Evolutionary conservation across 768 basidiomycete genomes (phyloP), one percentile per base, ranked within the genome.

Genomic region (Serendipita sp.): DNA sequence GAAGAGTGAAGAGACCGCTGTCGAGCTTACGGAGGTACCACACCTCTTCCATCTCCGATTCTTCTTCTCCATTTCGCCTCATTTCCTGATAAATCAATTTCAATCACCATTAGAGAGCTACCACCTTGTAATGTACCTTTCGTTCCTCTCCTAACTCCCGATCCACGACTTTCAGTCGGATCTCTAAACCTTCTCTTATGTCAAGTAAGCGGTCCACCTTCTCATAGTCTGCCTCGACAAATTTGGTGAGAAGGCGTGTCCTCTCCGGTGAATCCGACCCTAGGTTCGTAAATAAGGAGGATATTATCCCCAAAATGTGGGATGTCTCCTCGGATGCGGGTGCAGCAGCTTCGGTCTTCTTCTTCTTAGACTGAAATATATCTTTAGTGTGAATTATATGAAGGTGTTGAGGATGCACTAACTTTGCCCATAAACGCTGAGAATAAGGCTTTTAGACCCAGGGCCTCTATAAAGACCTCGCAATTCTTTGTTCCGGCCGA

Each of bases 381-480:
- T 5, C 41, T 81, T 83, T 51, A 46, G 16, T 15, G 36, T 30
- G 47, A 5, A 56, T 47, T 13, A 51, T 38, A 38, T 44, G 28
- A 63, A 35, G 44, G 16, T 54, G 1, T 52, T 16, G 32, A 47
- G 47, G 35, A 63, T n/a, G 35, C 36, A 65, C 77, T 66, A 65
- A 91, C 91, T 81, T 95, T 95, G 73, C 91, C 89, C 91, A 98
- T 95, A 66, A 98, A 86, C 0, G 85, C 83, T 0, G 89, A 81
- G 72, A 98, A 99, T 48, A 99, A 74, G 1, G 85, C 88, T 75
- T 93, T 97, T 47, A 99, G 76, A 0, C 95, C 96, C 1, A 86
- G 75, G 0, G 83, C 86, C 65, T 95, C 91, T 7, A 99, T 82
- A 70, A 99, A 98, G 38, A 82, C 81, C 71, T 88, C 84, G 73